Base-by-base conservation (phyloP, 176 grass and related monocot species). In the Leersia perrieri region DNA sequence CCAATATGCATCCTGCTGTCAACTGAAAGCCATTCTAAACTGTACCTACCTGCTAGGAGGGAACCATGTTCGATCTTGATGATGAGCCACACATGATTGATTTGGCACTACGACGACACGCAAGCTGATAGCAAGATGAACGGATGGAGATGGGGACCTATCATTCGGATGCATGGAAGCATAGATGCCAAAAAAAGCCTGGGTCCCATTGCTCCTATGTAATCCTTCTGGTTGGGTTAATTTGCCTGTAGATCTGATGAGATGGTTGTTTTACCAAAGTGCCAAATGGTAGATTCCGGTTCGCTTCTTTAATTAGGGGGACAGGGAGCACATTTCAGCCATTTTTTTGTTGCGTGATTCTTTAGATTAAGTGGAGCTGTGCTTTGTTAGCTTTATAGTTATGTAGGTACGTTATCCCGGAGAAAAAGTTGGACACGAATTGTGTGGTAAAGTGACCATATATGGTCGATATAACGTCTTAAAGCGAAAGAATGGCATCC, bases 1-100 rank as follows among this genome's bases (percentile, higher is more conserved):
- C n/a, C n/a, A 55, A 14, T 55, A 22, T 60, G 63, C 63, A 76
- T 42, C 82, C 23, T 84, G 82, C 45, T 76, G 26, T 76, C 61
- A 33, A 7, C 72, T 11, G 6, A 67, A 67, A 66, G 71, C 71
- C 55, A 63, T 4, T 25, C 33, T 60, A 61, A 76, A 60, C 14
- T 36, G 41, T 65, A 64, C 30, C 64, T 45, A 15, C 49, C 49
- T 18, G 4, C 8, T 26, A 28, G 32, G 41, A 63, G 80, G 69
- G 57, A 73, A 33, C 55, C 68, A 73, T 80, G 33, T 81, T 62
- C n/a, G n/a, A n/a, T n/a, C 70, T 47, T 66, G 18, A 27, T 58
- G 8, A 23, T 11, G n/a, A 58, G 53, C 53, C 53, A 11, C 22
- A 9, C 53, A 58, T 25, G 53, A 53, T 53, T 53, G 70, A 55